phyloP scores from a whole-genome alignment of 2,329 filamentous ascomycete genomes.

The Verticillium nubilum region DNA sequence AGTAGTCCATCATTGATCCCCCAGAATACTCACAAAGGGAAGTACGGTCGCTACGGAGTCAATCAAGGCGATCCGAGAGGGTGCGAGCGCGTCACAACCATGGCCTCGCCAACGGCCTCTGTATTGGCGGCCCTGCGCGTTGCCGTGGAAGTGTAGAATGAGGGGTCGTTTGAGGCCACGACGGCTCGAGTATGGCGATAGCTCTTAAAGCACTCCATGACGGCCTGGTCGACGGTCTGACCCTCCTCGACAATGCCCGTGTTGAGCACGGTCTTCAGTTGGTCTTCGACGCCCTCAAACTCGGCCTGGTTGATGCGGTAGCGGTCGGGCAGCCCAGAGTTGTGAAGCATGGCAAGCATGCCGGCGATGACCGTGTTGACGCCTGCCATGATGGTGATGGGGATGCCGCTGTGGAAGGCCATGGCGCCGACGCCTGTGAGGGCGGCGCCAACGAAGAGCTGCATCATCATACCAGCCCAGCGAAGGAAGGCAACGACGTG shows the following conservation, averaged over 20 bases:
- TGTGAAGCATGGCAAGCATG: constrained; percentile 45
- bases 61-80: not conserved
- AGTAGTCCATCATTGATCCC: too few relatives aligned
- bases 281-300: constrained; percentile 43
- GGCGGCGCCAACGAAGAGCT: constrained; percentile 42
- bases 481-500: constrained; percentile 34
- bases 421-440: constrained; percentile 45
- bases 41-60: too few relatives aligned
- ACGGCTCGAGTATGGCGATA: constrained; percentile 40
- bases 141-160: constrained; percentile 22
- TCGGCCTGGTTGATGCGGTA: constrained; percentile 44
- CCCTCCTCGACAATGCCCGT: constrained; percentile 37
- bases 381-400: constrained; percentile 42
- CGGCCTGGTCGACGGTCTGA: constrained; percentile 37
- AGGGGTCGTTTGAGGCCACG: constrained; percentile 41
- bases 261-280: constrained; percentile 44
- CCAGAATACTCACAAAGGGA: too few relatives aligned
- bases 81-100: not conserved
- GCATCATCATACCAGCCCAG: constrained; percentile 41
- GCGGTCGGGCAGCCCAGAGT: constrained; percentile 46
- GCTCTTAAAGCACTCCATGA: constrained; percentile 40
- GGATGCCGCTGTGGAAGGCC: constrained; percentile 26
- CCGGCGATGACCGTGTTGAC: constrained; percentile 45
- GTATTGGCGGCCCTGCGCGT: not conserved
- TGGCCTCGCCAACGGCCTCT: not conserved